phyloP scores from a whole-genome alignment of 78 protist species.

The Ministeria vibrans region DNA sequence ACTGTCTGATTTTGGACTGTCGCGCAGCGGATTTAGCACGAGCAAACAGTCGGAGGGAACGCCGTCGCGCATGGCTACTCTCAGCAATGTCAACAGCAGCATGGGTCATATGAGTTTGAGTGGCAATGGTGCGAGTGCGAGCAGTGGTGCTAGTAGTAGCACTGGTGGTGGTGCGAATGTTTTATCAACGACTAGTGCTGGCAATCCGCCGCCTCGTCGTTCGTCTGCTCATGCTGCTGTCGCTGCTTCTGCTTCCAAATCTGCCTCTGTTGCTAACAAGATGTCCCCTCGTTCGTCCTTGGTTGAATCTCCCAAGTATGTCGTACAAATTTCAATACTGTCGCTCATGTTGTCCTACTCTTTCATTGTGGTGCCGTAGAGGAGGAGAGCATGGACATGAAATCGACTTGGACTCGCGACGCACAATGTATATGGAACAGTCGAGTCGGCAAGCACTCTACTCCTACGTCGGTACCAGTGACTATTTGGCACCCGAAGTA shows the following conservation, averaged over 20 bases:
- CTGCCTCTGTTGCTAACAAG: no score
- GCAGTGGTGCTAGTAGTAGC: not conserved
- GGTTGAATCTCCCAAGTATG: no score
- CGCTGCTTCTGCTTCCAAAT: no score
- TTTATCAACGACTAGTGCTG: not conserved
- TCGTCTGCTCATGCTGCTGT: no score
- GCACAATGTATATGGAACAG: not conserved
- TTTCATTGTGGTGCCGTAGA: not conserved
- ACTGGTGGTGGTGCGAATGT: not conserved
- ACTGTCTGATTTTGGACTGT: constrained; percentile 59
- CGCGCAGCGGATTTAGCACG: not conserved
- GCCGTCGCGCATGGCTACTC: not conserved
- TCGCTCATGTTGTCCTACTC: no score
- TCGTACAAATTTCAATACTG: no score
- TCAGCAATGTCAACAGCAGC: not conserved
- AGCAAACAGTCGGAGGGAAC: not conserved
- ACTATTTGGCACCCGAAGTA: constrained; percentile 75
- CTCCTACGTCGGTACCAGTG: constrained; percentile 55
- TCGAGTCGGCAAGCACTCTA: not conserved
- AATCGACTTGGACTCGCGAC: not conserved
- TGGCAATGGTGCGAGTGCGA: not conserved
- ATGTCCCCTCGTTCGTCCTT: no score
- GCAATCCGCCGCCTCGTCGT: not conserved
- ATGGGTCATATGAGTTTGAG: not conserved
- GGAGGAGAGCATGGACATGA: not conserved